Evolutionary conservation across 345 rosid species (phyloP).

Genomic region (Citrus hindsii): DNA sequence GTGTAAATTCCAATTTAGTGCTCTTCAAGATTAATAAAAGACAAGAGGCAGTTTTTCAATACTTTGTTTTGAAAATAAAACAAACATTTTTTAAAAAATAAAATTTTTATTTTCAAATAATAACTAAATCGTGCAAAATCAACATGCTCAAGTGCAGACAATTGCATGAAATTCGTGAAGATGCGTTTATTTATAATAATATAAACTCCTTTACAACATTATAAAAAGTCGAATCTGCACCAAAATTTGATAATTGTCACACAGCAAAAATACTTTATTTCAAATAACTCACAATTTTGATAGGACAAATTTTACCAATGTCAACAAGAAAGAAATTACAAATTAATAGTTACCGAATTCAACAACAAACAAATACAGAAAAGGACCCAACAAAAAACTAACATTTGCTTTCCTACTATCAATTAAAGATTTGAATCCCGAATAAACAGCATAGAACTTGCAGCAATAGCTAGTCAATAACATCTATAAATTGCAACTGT

Average conservation of each 20-base stretch:
- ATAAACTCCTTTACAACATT: too few relatives aligned
- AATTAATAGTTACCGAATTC: neutral
- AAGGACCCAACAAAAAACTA: neutral
- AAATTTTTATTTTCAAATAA: too few relatives aligned
- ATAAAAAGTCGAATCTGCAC: too few relatives aligned
- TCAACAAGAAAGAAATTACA: neutral
- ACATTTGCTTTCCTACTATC: neutral
- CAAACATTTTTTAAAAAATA: too few relatives aligned
- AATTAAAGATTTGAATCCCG: neutral
- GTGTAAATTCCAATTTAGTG: too few relatives aligned
- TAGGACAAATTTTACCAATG: neutral
- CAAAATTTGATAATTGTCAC: neutral
- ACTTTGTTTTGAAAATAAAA: too few relatives aligned
- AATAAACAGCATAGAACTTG: neutral
- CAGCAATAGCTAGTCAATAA: slow-evolving; percentile 21
- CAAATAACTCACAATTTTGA: neutral
- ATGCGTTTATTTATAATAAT: too few relatives aligned
- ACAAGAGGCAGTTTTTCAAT: too few relatives aligned
- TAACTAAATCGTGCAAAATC: too few relatives aligned
- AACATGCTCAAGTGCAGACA: too few relatives aligned
- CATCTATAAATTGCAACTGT: neutral
- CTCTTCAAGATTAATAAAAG: too few relatives aligned
- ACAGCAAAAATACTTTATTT: neutral
- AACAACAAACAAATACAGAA: neutral
- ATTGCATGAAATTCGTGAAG: too few relatives aligned